These are phyloP conservation scores for Alternaria angustiovoidea DNA, from an alignment of 2,329 filamentous ascomycete species.

Conservation along the genomic window DNA sequence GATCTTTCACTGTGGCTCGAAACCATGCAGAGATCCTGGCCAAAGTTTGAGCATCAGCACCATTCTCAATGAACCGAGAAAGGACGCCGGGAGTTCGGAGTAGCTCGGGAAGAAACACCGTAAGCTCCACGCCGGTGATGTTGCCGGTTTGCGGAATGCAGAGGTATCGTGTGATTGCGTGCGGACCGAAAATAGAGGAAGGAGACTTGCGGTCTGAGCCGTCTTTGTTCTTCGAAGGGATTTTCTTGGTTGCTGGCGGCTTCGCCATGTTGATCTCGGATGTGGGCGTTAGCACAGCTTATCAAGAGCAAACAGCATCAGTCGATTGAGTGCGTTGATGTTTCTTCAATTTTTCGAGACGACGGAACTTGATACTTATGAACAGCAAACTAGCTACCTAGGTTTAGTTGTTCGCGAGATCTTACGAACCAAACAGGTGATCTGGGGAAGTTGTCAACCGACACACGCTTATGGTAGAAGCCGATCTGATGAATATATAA, in stretches of 20 bases:
- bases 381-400: too few species aligned
- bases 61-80: neutral
- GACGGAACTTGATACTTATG: neutral
- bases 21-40: neutral
- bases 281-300: neutral
- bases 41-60: neutral
- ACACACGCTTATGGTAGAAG: too few species aligned
- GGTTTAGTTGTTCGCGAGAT: neutral
- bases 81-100: neutral
- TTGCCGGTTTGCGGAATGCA: conserved; percentile 8
- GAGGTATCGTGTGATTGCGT: neutral
- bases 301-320: neutral
- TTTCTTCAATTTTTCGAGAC: neutral
- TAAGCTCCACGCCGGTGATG: conserved; percentile 16
- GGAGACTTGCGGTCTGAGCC: neutral
- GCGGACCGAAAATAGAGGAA: neutral
- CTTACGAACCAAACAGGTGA: neutral
- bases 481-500: neutral
- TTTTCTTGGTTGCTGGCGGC: neutral
- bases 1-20: neutral
- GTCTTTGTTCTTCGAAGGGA: neutral
- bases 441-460: neutral
- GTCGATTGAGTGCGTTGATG: accelerated
- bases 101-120: conserved; percentile 5
- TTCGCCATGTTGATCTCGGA: neutral